These are phyloP conservation scores for Sporothrix luriei DNA, from an alignment of 2,329 filamentous ascomycete species.

Conservation along the genomic window DNA sequence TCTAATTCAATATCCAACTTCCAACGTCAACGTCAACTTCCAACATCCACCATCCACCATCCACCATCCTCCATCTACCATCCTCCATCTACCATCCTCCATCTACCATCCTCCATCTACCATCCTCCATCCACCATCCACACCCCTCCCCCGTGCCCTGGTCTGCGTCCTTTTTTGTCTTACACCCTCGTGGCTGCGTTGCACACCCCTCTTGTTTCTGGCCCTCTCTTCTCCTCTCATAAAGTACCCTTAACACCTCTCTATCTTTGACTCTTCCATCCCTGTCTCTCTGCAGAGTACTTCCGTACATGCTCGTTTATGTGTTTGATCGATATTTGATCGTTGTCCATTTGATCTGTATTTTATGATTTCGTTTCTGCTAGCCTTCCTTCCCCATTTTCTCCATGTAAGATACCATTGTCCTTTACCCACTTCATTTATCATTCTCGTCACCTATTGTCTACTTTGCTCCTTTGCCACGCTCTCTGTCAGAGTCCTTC, in stretches of 20 bases:
- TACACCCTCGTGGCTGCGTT: neutral
- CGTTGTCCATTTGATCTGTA: neutral
- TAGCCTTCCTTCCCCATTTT: no score
- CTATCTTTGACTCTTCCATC: neutral
- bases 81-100: neutral
- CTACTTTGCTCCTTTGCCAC: neutral
- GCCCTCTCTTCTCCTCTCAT: neutral
- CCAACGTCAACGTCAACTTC: no score
- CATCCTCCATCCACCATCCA: neutral
- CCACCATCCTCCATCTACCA: neutral
- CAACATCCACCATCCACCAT: neutral
- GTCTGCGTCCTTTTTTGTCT: slow-evolving; percentile 12
- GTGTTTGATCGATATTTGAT: slow-evolving; percentile 14
- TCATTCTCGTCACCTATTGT: neutral
- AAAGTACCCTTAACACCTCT: neutral
- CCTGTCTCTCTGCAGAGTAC: neutral
- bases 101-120: neutral
- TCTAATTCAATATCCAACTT: neutral
- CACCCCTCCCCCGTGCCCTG: neutral
- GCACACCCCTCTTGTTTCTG: slow-evolving; percentile 5
- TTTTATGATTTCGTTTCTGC: neutral
- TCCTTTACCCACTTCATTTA: neutral
- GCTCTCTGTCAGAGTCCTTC: neutral
- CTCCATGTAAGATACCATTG: neutral
- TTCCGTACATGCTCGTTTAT: neutral